phyloP scores from a whole-genome alignment of 169 alveolate genomes.

The Cyclospora cayetanensis region DNA sequence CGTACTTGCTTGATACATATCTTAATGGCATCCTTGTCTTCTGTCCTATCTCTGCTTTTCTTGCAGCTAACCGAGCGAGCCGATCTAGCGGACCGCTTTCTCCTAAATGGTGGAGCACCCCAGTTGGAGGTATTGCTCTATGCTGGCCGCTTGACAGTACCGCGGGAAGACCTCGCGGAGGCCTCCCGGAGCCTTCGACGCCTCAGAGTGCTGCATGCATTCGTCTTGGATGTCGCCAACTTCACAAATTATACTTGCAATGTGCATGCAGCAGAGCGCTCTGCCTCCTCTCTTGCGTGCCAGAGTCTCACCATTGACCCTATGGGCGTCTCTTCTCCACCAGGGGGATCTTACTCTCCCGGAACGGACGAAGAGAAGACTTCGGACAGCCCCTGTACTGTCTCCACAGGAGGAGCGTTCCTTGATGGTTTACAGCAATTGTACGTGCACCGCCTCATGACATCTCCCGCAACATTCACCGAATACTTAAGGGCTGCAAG shows the following conservation, averaged over 20 bases:
- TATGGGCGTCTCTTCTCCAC: too few species aligned
- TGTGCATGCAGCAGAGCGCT: too few species aligned
- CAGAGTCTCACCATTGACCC: too few species aligned
- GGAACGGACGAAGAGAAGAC: too few species aligned
- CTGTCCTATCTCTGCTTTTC: background rate
- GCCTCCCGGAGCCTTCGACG: background rate
- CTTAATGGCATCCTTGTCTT: background rate
- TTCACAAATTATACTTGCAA: too few species aligned
- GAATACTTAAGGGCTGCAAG: background rate
- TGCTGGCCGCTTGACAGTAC: background rate
- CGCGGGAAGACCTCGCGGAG: background rate
- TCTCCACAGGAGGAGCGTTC: too few species aligned
- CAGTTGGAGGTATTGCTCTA: background rate
- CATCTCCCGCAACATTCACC: background rate
- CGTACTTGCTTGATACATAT: background rate
- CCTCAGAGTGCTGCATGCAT: background rate
- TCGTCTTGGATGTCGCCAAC: background rate
- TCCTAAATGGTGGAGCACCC: background rate
- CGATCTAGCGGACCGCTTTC: background rate
- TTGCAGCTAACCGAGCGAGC: conserved; percentile 1
- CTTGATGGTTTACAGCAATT: background rate
- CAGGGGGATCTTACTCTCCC: too few species aligned
- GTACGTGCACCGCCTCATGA: conserved; percentile 7
- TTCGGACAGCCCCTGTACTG: too few species aligned
- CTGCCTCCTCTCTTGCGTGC: too few species aligned